Conservation (phyloP, 2,329 filamentous ascomycete species). For the Myriosclerotinia scirpicola region DNA sequence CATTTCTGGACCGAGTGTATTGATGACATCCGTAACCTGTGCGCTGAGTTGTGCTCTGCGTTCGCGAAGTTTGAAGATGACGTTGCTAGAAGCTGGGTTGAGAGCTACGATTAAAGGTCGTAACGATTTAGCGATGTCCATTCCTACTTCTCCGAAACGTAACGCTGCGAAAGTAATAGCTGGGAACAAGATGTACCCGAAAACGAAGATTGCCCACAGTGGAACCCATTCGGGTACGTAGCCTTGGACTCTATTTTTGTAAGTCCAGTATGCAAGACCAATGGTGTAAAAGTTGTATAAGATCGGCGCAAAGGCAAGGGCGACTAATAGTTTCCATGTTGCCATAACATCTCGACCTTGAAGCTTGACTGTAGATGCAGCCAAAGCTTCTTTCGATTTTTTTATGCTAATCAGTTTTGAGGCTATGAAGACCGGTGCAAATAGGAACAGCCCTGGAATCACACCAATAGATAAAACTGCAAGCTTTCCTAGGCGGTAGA, state of each 20-base stretch:
- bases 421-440: conserved; percentile 81
- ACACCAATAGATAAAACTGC: conserved; percentile 73
- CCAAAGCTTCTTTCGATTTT: conserved; percentile 79
- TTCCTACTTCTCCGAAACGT: conserved; percentile 94
- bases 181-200: conserved; percentile 79
- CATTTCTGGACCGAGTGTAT: conserved; percentile 91
- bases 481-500: conserved; percentile 80
- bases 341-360: conserved; percentile 87
- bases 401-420: conserved; percentile 71
- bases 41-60: conserved; percentile 72
- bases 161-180: conserved; percentile 89
- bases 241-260: conserved; percentile 80
- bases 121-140: conserved; percentile 97
- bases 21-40: conserved; percentile 89
- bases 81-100: conserved; percentile 80
- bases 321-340: conserved; percentile 84
- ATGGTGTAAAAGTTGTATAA: conserved; percentile 81
- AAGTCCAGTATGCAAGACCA: conserved; percentile 73
- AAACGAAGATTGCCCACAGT: conserved; percentile 71
- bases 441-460: conserved; percentile 81
- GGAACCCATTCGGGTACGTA: conserved; percentile 77
- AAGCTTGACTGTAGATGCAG: conserved; percentile 84
- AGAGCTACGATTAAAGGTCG: conserved; percentile 83
- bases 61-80: conserved; percentile 73
- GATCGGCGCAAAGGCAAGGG: conserved; percentile 76